Percentiles rank a stretch among this genome's conserved stretches.
phyloP scores from a whole-genome alignment of 805 yeast genomes.

The Lipomyces spencermartinsiae region DNA sequence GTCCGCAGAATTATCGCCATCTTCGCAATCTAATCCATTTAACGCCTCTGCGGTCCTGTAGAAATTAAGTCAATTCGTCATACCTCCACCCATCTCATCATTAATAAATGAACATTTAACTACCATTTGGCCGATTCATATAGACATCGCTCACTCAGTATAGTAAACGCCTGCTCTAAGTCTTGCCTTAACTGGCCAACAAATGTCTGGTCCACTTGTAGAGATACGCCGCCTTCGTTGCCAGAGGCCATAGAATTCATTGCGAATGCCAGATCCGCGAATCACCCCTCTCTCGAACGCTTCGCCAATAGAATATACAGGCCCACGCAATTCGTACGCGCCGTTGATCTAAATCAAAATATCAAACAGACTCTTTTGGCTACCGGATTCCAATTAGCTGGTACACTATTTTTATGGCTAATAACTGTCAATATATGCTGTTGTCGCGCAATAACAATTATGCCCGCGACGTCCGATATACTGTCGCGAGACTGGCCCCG shows the following conservation, averaged over 20 bases:
- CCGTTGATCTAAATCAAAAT: background rate
- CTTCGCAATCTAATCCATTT: conserved; percentile 55
- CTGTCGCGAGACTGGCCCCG: background rate
- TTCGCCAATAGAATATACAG: too few species aligned
- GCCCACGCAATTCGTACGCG: background rate
- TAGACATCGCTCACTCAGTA: conserved; percentile 63
- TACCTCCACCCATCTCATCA: background rate
- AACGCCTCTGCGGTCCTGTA: conserved; percentile 72
- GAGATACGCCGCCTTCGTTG: conserved; percentile 1
- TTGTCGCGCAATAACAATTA: background rate
- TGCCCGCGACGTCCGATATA: background rate
- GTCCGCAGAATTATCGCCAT: conserved; percentile 37
- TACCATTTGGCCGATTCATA: conserved; percentile 78
- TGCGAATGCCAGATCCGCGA: background rate
- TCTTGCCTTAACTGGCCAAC: conserved; percentile 23
- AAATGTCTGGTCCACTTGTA: background rate
- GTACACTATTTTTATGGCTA: background rate
- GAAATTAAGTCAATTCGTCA: background rate
- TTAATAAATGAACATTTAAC: background rate
- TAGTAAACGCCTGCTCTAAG: conserved; percentile 52
- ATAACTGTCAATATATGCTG: background rate
- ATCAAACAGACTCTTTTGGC: background rate
- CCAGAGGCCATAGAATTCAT: background rate
- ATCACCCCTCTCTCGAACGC: background rate
- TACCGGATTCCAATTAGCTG: background rate